Base-by-base conservation (phyloP, 768 basidiomycete genomes). In the Agrocybe chaxingu region DNA sequence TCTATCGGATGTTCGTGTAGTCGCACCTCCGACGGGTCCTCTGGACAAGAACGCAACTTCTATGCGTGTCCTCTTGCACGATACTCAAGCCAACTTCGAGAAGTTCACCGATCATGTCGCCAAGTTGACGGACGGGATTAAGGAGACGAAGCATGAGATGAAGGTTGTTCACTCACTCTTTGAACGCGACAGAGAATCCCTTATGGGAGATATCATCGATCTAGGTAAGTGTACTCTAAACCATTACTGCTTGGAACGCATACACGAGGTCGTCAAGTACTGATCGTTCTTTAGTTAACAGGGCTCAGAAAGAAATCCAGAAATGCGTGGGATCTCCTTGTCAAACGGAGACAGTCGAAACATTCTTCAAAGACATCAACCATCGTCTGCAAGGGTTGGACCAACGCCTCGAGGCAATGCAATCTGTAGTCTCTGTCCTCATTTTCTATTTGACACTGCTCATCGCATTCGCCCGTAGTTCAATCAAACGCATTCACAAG, bases 81-180 rank as follows among this genome's bases (percentile, higher is more conserved):
- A 89, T 61, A 88, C 85, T 0, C 85, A 88, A 49, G 78, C 77
- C 16, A 80, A 83, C 53, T 73, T 89, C 33, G 85, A 90, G 65
- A 78, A 71, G 57, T 89, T 89, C 52, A 79, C 83, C 0, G 68
- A 68, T 6, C 75, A 76, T 30, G 77, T 84, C 10, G 81, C 79
- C 38, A 66, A 66, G n/a, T 70, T 89, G 18, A 65, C 79, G 1
- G 63, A 64, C 8, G 73, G 68, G 31, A 71, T 86, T 9, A 78
- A 81, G 10, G 72, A 78, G 31, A 71, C 81, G 19, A 76, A 74
- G 54, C 63, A 68, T 5, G 82, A 86, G 56, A 73, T 88, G 30
- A 66, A 71, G 18, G 66, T 71, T 5, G 75, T 80, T 2, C 77
- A 82, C 53, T 72, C 72, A 18, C 65, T 82, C n/a, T 85, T 85